phyloP scores from a whole-genome alignment of 2,329 filamentous ascomycete species.

The Talaromyces marneffei region DNA sequence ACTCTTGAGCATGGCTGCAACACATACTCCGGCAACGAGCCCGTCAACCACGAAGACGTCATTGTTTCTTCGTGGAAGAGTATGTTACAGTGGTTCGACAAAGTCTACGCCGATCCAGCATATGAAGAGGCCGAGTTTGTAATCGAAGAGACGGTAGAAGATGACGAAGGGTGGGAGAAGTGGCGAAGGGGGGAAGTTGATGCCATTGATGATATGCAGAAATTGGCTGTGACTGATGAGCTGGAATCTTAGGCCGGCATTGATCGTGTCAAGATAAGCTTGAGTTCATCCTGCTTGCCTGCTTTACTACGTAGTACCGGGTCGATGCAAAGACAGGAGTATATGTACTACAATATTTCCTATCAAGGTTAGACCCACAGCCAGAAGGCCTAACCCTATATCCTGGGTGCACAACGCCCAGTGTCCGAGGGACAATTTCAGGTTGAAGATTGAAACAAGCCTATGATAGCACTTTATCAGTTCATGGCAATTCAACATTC shows the following conservation, averaged over 20 bases:
- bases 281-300: no score
- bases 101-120: constrained; percentile 45
- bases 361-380: neutral
- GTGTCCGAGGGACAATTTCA: neutral
- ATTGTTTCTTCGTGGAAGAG: constrained; percentile 51
- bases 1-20: constrained; percentile 57
- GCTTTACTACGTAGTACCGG: no score
- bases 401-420: neutral
- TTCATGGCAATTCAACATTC: no score
- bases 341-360: no score
- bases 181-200: constrained; percentile 6
- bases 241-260: neutral
- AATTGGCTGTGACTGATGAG: neutral
- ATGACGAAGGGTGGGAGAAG: constrained; percentile 17
- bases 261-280: neutral
- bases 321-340: no score
- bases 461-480: no score
- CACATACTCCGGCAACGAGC: constrained; percentile 62
- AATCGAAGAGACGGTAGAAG: constrained; percentile 19
- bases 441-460: neutral
- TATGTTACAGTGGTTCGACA: constrained; percentile 58
- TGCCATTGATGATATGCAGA: neutral
- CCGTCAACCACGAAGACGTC: constrained; percentile 55
- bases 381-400: constrained; percentile 3
- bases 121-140: constrained; percentile 36